Percentiles rank a stretch among this genome's conserved stretches.
Evolutionary conservation across 2,329 filamentous ascomycete species (phyloP).

Genomic region (Fusarium metavorans): DNA sequence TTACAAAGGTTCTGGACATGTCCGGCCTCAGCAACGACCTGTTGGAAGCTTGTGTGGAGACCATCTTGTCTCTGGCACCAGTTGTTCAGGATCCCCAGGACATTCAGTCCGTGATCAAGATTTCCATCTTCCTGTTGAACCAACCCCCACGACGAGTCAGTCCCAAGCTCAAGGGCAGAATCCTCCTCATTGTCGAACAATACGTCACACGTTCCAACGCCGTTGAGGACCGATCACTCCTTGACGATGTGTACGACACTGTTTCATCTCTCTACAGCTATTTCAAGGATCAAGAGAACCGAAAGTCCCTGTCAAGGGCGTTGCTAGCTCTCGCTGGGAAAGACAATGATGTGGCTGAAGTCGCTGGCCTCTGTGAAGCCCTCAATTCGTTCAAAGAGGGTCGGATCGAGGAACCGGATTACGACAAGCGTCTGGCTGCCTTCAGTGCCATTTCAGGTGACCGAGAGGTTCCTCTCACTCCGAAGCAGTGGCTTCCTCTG

Average conservation of each 20-base stretch:
- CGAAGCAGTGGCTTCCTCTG: conserved; percentile 86
- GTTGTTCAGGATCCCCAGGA: conserved; percentile 77
- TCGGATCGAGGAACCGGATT: conserved; percentile 87
- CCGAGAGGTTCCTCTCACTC: conserved; percentile 69
- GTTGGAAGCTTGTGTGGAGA: conserved; percentile 82
- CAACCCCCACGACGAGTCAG: conserved; percentile 88
- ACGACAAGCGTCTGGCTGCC: conserved; percentile 81
- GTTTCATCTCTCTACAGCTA: conserved; percentile 88
- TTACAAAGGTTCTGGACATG: conserved; percentile 74
- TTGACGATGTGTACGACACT: conserved; percentile 76
- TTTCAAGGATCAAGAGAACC: conserved; percentile 84
- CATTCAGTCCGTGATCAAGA: conserved; percentile 81
- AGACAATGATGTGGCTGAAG: conserved; percentile 69
- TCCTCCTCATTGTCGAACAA: conserved; percentile 83
- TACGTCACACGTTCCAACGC: conserved; percentile 76
- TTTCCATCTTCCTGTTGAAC: conserved; percentile 83
- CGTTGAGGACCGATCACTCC: conserved; percentile 59
- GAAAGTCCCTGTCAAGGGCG: conserved; percentile 79
- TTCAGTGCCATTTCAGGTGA: conserved; percentile 79
- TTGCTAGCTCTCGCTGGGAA: conserved; percentile 76
- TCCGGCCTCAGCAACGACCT: conserved; percentile 76
- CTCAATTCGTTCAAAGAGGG: conserved; percentile 83
- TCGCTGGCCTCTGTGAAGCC: conserved; percentile 78
- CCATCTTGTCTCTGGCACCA: conserved; percentile 80
- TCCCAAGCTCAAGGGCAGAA: conserved; percentile 82